phyloP scores from a whole-genome alignment of 441 rosid genomes.

The Croton laevigatus region DNA sequence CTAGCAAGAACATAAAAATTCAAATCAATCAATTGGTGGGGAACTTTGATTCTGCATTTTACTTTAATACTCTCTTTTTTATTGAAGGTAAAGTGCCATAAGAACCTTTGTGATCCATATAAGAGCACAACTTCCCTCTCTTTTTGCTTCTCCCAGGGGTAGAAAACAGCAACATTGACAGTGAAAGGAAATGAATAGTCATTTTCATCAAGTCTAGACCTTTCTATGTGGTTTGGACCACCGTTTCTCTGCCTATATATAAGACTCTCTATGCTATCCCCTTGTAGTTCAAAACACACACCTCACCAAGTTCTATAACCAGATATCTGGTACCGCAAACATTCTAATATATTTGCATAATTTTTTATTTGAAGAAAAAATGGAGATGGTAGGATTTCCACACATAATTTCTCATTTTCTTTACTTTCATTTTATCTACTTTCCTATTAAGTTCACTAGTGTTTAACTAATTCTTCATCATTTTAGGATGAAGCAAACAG shows the following conservation, averaged over 20 bases:
- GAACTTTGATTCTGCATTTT: background rate
- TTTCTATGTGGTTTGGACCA: constrained; percentile 47
- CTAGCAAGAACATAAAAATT: background rate
- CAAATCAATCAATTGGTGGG: background rate
- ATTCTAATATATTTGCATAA: background rate
- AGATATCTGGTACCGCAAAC: constrained; percentile 6
- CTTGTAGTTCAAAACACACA: constrained; percentile 8
- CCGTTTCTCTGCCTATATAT: constrained; percentile 34
- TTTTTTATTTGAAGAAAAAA: too few relatives aligned
- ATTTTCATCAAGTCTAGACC: constrained; percentile 39
- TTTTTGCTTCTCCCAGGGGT: background rate
- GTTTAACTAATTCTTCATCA: background rate
- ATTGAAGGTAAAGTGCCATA: background rate
- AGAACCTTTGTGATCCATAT: background rate
- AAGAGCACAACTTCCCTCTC: constrained; percentile 6
- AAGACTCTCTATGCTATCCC: constrained; percentile 14
- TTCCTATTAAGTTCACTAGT: background rate
- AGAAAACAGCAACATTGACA: constrained; percentile 23
- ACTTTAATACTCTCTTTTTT: background rate
- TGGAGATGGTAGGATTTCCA: constrained; percentile 35
- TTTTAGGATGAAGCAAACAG: constrained; percentile 47
- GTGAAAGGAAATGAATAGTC: constrained; percentile 30
- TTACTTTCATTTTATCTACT: background rate
- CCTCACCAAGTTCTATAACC: constrained; percentile 14
- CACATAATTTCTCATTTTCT: background rate